phyloP scores from a whole-genome alignment of 768 basidiomycete genomes.

The Termitomyces eurrhizus region DNA sequence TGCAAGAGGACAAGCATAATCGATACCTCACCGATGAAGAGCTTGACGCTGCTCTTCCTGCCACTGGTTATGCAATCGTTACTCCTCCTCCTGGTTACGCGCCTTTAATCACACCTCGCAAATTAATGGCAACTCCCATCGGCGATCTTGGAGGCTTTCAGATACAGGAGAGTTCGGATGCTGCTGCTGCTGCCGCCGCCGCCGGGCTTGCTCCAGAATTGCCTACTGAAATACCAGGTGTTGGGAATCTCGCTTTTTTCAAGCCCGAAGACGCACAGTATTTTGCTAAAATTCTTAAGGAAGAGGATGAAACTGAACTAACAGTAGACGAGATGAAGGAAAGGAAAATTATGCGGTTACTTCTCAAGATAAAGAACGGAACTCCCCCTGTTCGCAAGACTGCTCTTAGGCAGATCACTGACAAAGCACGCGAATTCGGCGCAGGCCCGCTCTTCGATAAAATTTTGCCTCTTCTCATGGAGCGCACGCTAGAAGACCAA shows the following conservation, averaged over 20 bases:
- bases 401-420: constrained; percentile 95
- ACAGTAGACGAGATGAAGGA: constrained; percentile 99
- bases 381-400: constrained; percentile 98
- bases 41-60: constrained; percentile 85
- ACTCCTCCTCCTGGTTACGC: constrained; percentile 94
- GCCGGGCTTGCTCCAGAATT: constrained; percentile 91
- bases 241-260: constrained; percentile 96
- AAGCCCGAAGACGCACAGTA: constrained; percentile 98
- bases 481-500: constrained; percentile 95
- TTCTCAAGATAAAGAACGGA: constrained; percentile 99
- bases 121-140: constrained; percentile 54
- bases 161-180: constrained; percentile 93
- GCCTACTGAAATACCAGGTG: constrained; percentile 97
- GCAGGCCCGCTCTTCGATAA: constrained; percentile 99
- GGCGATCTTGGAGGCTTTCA: constrained; percentile 84
- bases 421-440: constrained; percentile 98
- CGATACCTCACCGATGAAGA: constrained; percentile 96
- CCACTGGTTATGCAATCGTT: constrained; percentile 85
- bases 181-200: constrained; percentile 82
- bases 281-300: constrained; percentile 92
- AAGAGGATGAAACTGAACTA: constrained; percentile 91
- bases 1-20: constrained; percentile 95
- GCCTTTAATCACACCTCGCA: constrained; percentile 62
- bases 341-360: constrained; percentile 96
- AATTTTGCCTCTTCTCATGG: constrained; percentile 97